Evolutionary conservation across 176 grass and related monocot genomes (phyloP).

Genomic region (Bonia amplexicaulis): DNA sequence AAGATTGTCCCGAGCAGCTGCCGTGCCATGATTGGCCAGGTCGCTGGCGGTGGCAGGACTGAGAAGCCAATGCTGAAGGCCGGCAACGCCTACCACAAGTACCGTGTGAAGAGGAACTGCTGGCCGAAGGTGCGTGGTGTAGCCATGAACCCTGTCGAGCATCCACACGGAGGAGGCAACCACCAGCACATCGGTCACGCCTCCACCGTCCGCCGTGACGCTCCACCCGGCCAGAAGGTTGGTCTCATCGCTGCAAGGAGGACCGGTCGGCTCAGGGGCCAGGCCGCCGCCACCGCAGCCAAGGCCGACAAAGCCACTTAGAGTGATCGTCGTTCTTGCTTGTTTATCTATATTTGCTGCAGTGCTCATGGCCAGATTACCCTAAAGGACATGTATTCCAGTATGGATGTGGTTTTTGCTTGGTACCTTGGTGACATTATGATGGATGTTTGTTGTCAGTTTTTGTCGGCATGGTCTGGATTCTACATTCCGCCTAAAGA

Average conservation of each 20-base stretch:
- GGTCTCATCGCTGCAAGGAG: slow-evolving; percentile 93
- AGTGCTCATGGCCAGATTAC: slow-evolving; percentile 15
- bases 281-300: slow-evolving; percentile 72
- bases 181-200: slow-evolving; percentile 97
- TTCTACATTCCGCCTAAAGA: slow-evolving; percentile 14
- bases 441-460: slow-evolving; percentile 27
- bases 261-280: slow-evolving; percentile 83
- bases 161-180: slow-evolving; percentile 97
- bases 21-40: slow-evolving; percentile 90
- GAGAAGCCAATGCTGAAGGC: slow-evolving; percentile 90
- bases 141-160: slow-evolving; percentile 95
- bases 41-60: slow-evolving; percentile 83
- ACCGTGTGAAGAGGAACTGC: slow-evolving; percentile 83
- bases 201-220: slow-evolving; percentile 80
- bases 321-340: not conserved
- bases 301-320: slow-evolving; percentile 86
- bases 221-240: slow-evolving; percentile 85
- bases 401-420: slow-evolving; percentile 24
- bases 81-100: slow-evolving; percentile 94
- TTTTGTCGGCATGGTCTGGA: slow-evolving; percentile 3
- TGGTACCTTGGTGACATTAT: slow-evolving; percentile 23
- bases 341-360: slow-evolving; percentile 13
- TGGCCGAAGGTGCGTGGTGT: slow-evolving; percentile 99
- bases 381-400: slow-evolving; percentile 30
- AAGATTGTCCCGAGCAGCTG: slow-evolving; percentile 84